Conservation (phyloP, 768 basidiomycete species). For the Auriscalpium microsporum region DNA sequence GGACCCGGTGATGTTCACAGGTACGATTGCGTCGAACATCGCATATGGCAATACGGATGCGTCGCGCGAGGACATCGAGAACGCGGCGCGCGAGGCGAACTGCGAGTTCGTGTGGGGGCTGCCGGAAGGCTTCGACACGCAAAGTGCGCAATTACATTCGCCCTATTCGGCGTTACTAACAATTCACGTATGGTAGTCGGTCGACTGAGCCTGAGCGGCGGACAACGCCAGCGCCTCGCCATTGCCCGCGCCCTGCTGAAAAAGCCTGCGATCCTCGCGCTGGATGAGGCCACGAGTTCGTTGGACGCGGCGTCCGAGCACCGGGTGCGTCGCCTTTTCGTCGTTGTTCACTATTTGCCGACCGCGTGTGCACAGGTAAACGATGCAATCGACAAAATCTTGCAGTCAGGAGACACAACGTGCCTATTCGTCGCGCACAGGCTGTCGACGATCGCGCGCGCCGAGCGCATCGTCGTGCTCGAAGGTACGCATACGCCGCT, state of each 20-base stretch:
- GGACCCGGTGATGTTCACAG: constrained; percentile 85
- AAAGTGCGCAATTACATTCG: constrained; percentile 45
- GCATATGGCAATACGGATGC: constrained; percentile 74
- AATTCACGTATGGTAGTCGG: constrained; percentile 39
- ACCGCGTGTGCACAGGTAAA: constrained; percentile 47
- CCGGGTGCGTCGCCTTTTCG: constrained; percentile 35
- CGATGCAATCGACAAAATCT: constrained; percentile 83
- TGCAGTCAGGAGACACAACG: constrained; percentile 71
- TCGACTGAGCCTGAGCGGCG: constrained; percentile 63
- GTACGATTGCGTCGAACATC: constrained; percentile 92
- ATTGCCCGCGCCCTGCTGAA: constrained; percentile 84
- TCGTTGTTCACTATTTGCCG: neutral
- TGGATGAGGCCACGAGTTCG: constrained; percentile 87
- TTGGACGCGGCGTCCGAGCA: constrained; percentile 86
- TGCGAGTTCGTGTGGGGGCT: constrained; percentile 95
- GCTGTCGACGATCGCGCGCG: constrained; percentile 82
- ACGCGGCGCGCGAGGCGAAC: constrained; percentile 84
- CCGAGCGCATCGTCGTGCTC: constrained; percentile 83
- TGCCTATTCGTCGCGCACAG: constrained; percentile 88
- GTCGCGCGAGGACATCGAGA: constrained; percentile 76
- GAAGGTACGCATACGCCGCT: constrained; percentile 46
- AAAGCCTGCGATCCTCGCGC: constrained; percentile 78
- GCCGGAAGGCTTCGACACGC: constrained; percentile 89
- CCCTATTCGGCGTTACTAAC: neutral
- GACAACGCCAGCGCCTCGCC: constrained; percentile 73